Percentiles rank a stretch among this genome's conserved stretches.
Evolutionary conservation across 78 protist genomes (phyloP).

Genomic region (Anaeramoeba flamelloides): DNA sequence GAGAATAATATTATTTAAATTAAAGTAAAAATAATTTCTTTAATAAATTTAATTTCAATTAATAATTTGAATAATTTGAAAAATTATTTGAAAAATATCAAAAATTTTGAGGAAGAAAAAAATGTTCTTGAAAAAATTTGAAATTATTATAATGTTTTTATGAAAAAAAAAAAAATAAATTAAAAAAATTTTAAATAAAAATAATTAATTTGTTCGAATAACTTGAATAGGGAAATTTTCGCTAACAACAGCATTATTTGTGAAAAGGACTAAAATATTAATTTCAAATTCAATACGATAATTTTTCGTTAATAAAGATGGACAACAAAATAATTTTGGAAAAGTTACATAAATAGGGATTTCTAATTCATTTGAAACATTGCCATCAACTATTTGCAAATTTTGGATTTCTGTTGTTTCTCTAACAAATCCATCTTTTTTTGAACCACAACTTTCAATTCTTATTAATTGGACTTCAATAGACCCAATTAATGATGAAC

Average conservation of each 20-base stretch:
- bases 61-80: no score
- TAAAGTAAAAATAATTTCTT: no score
- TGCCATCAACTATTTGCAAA: constrained; percentile 74
- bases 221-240: constrained; percentile 79
- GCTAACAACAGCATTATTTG: constrained; percentile 48
- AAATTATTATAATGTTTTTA: no score
- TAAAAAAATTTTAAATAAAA: no score
- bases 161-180: no score
- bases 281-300: constrained; percentile 48
- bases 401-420: constrained; percentile 52
- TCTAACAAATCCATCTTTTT: no score
- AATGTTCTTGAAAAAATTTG: no score
- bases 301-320: constrained; percentile 31
- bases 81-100: no score
- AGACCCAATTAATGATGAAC: constrained; percentile 36
- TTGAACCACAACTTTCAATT: constrained; percentile 45
- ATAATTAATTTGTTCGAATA: no score
- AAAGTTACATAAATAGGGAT: constrained; percentile 71
- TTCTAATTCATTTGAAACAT: constrained; percentile 33
- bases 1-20: no score
- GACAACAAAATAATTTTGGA: constrained; percentile 75
- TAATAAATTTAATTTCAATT: no score
- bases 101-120: no score
- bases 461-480: constrained; percentile 76
- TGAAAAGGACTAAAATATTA: constrained; percentile 55